Conservation (phyloP, 805 yeast species). For the Starmerella etchellsii region DNA sequence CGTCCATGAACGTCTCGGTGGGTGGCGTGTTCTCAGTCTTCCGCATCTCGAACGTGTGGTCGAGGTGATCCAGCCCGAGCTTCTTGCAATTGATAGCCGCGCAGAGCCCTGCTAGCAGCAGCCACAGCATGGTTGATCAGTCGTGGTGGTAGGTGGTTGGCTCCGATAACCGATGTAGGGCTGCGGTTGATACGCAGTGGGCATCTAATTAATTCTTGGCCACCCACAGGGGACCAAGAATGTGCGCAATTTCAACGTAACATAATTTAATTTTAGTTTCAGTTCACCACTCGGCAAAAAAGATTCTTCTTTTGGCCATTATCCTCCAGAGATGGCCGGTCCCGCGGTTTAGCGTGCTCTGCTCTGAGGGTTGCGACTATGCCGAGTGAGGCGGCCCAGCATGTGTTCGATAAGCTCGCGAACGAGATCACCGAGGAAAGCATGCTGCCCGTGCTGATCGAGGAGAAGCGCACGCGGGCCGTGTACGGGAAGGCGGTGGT, state of each 20-base stretch:
- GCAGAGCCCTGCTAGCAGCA: conserved; percentile 1
- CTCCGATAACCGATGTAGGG: too few relatives aligned
- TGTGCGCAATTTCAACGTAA: too few relatives aligned
- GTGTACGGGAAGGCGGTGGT: conserved; percentile 25
- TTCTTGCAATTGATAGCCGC: conserved; percentile 9
- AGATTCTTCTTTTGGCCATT: too few relatives aligned
- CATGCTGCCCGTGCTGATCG: conserved; percentile 25
- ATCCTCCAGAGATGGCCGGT: too few relatives aligned
- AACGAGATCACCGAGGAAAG: conserved; percentile 27
- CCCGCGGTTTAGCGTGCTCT: too few relatives aligned
- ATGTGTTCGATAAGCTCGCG: conserved; percentile 19
- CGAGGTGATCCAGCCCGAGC: conserved; percentile 33
- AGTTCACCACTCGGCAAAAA: too few relatives aligned
- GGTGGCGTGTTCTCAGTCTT: conserved; percentile 57
- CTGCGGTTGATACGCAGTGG: too few relatives aligned
- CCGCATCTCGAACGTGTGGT: conserved; percentile 27
- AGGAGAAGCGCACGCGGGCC: conserved; percentile 26
- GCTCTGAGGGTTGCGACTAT: too few relatives aligned
- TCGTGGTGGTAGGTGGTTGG: too few relatives aligned
- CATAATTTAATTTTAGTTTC: too few relatives aligned
- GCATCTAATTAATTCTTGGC: too few relatives aligned
- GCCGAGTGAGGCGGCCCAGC: conserved; percentile 6
- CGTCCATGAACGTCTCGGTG: conserved; percentile 42
- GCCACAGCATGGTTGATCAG: conserved; percentile 5
- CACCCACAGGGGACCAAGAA: too few relatives aligned